Evolutionary conservation across 108 stramenopile species (phyloP).

Genomic region (Epithemia pelagica): DNA sequence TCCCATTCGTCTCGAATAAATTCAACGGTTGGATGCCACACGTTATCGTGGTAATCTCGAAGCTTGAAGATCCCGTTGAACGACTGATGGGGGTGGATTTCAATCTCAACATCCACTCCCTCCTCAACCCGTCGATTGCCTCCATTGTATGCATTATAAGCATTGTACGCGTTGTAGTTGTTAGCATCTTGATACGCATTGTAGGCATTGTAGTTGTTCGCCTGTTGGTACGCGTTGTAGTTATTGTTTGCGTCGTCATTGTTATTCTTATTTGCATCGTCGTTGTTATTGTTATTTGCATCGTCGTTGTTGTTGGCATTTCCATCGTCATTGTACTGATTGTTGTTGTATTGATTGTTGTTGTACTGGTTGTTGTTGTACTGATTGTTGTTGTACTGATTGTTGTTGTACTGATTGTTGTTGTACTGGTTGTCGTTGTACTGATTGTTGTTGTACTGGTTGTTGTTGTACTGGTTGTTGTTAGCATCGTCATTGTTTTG

Average conservation of each 20-base stretch:
- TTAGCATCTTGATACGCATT: conserved; percentile 16
- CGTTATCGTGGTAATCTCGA: conserved; percentile 51
- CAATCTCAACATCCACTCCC: neutral
- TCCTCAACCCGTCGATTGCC: neutral
- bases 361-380: conserved; percentile 3
- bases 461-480: neutral
- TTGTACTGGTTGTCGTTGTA: neutral
- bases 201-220: no score
- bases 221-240: neutral
- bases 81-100: conserved; percentile 35
- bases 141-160: conserved; percentile 17
- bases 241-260: conserved; percentile 7
- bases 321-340: conserved; percentile 13
- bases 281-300: conserved; percentile 18
- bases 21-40: conserved; percentile 54
- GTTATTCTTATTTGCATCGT: conserved; percentile 7
- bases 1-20: conserved; percentile 42
- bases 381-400: conserved; percentile 3
- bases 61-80: conserved; percentile 68
- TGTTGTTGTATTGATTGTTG: conserved; percentile 1
- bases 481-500: neutral
- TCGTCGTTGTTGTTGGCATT: conserved; percentile 11
- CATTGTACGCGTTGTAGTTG: conserved; percentile 17
- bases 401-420: neutral
- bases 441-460: neutral